Base-by-base conservation (phyloP, 257 asterid species). In the Solanum virginianum region DNA sequence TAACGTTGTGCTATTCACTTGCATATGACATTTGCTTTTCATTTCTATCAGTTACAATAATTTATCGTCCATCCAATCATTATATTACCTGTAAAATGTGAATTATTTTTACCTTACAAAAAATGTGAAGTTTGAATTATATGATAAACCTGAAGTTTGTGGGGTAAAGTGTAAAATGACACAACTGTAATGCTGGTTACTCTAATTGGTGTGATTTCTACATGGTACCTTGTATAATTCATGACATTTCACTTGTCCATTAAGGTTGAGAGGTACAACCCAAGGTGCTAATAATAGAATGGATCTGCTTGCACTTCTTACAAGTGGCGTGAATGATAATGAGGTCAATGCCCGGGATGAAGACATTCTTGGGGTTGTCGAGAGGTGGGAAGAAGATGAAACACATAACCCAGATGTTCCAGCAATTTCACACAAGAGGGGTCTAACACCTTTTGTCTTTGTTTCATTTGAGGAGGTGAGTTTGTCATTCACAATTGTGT, bases 331-430 rank as follows among this genome's bases (percentile, higher is more conserved):
- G 71, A 90, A 90, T 49, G 96, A 92, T 62, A 87, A 86, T 8
- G 98, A 95, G 94, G 97, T 91, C 43, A 88, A 84, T 41, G 87
- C 90, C 54, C 91, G 92, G 4, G 93, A 87, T 17, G 98, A 94
- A 11, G 99, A 92, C 88, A 92, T 96, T 86, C 98, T 95, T 83
- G 97, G 94, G 66, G 90, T 93, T 80, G 98, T 96, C 36, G 98
- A 91, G 90, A 91, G 94, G 53, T 96, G 99, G 99, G 90, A 92
- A 54, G 98, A 95, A 83, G 96, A 96, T 55, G 99, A 96, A 90
- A 92, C 99, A 0, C 99, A 95, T 86, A 91, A 96, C 86, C 98
- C 98, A 8, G 96, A 95, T 84, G 95, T 95, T 72, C 98, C 98
- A 10, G 98, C 99, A 74, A 85, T 91, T 84, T 91, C 99, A 9